Evolutionary conservation across 176 grass and related monocot species (phyloP), one percentile per base, ranked within the genome.

Genomic region (Paspalum notatum): DNA sequence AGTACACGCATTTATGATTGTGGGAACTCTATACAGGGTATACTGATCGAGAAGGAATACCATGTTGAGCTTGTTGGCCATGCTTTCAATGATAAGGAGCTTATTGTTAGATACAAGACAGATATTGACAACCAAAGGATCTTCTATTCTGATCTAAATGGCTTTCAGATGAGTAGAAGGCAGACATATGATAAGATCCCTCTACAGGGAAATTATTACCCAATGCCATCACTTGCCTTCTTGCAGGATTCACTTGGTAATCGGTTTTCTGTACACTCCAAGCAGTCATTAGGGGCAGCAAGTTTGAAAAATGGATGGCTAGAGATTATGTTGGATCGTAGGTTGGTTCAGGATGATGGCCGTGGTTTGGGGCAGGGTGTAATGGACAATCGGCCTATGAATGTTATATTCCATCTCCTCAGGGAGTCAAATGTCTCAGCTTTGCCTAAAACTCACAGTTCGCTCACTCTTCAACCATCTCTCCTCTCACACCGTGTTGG

Each of bases 311-410:
- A 95, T 84, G 96, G 96, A 81, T 98, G 92, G 92, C 25, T 98
- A 59, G 96, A 98, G 79, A 98, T 98, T 60, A 98, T 98, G 96
- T 86, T 98, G 59, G 96, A 98, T 91, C 88, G 96, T 75, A 91
- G 96, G 75, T 71, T 98, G 85, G 86, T 87, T 66, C 58, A 60
- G 57, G 96, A 95, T 69, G 96, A 98, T 84, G 92, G 96, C 0
- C 90, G 90, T 76, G 96, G 96, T 77, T 85, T 98, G 58, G 96
- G 96, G 20, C 96, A 98, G 74, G 96, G 96, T 75, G 96, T 98
- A 73, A 79, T 95, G 88, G 96, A 98, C 81, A 98, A 98, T 44
- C 83, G 62, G 22, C 96, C 96, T 13, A 76, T 86, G 75, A 93
- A 93, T 86, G 82, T 95, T 18, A 72, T 98, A 68, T 98, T 98